A percentile compares a stretch with the other conserved stretches of the same genome.
Conservation (phyloP, 2,329 filamentous ascomycete genomes). For the Bisporella sp. region DNA sequence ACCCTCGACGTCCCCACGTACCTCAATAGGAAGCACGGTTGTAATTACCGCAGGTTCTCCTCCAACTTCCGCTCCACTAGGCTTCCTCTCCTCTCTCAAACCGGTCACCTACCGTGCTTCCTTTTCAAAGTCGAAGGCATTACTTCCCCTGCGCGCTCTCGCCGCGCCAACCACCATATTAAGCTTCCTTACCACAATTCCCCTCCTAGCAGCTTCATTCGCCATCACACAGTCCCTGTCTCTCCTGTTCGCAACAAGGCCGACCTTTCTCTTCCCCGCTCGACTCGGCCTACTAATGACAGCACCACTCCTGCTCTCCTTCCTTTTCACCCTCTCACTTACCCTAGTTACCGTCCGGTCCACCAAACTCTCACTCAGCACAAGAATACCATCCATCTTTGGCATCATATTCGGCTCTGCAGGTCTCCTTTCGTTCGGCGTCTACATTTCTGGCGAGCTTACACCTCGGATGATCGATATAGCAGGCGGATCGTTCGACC, state of each 20-base stretch:
- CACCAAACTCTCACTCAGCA: not conserved
- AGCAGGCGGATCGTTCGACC: not conserved
- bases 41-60: slow-evolving; percentile 2
- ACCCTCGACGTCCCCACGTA: slow-evolving; percentile 10
- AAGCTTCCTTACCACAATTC: slow-evolving; percentile 36
- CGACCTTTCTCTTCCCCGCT: slow-evolving; percentile 34
- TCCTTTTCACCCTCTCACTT: slow-evolving; percentile 10
- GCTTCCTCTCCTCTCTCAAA: slow-evolving; percentile 13
- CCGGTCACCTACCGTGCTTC: slow-evolving; percentile 8
- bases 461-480: not conserved
- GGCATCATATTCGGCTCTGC: slow-evolving; percentile 11
- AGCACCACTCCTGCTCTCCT: slow-evolving; percentile 4
- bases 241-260: slow-evolving; percentile 38
- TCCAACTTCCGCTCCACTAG: slow-evolving; percentile 2
- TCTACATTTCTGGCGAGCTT: slow-evolving; percentile 11
- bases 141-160: slow-evolving; percentile 37
- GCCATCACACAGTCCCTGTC: slow-evolving; percentile 39
- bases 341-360: slow-evolving; percentile 4
- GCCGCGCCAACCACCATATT: slow-evolving; percentile 43
- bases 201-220: slow-evolving; percentile 42
- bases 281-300: slow-evolving; percentile 38
- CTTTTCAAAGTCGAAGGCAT: slow-evolving; percentile 25
- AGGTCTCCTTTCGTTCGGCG: slow-evolving; percentile 13
- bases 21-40: slow-evolving; percentile 1
- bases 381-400: not conserved